phyloP scores from a whole-genome alignment of 1,139 yeast species.

The Magnusiomyces magnusii region DNA sequence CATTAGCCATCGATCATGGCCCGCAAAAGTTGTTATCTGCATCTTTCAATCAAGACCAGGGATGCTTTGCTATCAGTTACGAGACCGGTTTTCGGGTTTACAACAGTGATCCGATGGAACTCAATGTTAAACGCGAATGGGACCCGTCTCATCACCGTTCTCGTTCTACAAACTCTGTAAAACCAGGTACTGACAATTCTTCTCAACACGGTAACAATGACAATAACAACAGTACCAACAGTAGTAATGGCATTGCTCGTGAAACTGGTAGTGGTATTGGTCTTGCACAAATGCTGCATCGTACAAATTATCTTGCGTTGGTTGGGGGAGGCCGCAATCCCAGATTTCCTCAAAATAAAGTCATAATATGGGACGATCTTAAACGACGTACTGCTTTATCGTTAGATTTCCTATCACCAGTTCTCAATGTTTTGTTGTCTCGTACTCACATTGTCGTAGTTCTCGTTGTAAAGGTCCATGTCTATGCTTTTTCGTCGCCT shows the following conservation, averaged over 20 bases:
- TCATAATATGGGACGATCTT: conserved; percentile 84
- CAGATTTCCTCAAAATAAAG: conserved; percentile 63
- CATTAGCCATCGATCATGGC: conserved; percentile 19
- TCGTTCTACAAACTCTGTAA: conserved; percentile 16
- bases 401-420: conserved; percentile 67
- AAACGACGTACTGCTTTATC: conserved; percentile 68
- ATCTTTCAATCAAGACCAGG: conserved; percentile 80
- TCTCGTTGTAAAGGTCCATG: conserved; percentile 55
- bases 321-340: conserved; percentile 87
- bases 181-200: not conserved
- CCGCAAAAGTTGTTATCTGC: conserved; percentile 46
- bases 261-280: conserved; percentile 54
- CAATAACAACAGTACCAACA: conserved; percentile 9
- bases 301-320: conserved; percentile 82
- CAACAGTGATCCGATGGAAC: conserved; percentile 78
- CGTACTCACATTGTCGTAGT: conserved; percentile 70
- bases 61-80: conserved; percentile 80
- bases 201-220: conserved; percentile 22
- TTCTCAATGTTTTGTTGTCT: conserved; percentile 65
- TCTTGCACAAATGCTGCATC: conserved; percentile 68
- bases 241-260: not conserved
- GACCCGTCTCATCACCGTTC: conserved; percentile 14
- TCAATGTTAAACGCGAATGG: conserved; percentile 55
- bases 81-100: conserved; percentile 81
- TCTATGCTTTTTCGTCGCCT: conserved; percentile 74